Evolutionary conservation across 2,329 filamentous ascomycete species (phyloP), one percentile per base, ranked within the genome.

Genomic region (Nigrospora osmanthi): DNA sequence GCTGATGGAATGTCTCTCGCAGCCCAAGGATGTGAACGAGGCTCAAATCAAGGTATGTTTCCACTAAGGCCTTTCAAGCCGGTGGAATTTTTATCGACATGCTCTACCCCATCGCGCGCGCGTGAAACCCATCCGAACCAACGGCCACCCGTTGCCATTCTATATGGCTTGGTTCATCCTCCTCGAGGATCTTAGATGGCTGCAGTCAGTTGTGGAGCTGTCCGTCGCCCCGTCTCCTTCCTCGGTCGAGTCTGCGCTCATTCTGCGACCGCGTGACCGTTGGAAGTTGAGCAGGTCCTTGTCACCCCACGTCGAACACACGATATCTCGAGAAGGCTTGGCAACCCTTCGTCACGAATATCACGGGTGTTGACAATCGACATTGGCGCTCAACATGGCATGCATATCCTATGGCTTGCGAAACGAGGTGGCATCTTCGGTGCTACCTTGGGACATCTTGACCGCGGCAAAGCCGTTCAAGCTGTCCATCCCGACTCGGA

Each of bases 21-120:
- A 97, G 89, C 93, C 93, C 67, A 83, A 85, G 75, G 93, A 98
- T 82, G 89, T 98, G 70, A 88, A 83, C 72, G 91, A 97, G 80
- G 75, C 74, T 74, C 88, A 94, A 83, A 94, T 98, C 76, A 97
- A 98, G 93, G 93, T 98, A 98, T 94, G 93, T 98, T 89, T 86
- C 89, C 83, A 76, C 80, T 85, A 76, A 84, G 83, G 83, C 80
- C 71, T 63, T 68, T 71, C 65, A 69, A 63, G 70, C 75, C 81
- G 74, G 78, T 76, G 80, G 81, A 80, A 76, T 83, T 81, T 17
- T 77, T 71, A 77, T 85, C 81, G 81, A 78, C 80, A 73, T 71
- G 64, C 72, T 37, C 65, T 60, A 57, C 58, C 58, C 51, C 58
- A 60, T 55, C 58, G 54, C 54, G 52, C 54, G 56, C 58, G 54